Evolutionary conservation across 495 filamentous ascomycete genomes (phyloP).

Genomic region (Glarea lozoyensis): DNA sequence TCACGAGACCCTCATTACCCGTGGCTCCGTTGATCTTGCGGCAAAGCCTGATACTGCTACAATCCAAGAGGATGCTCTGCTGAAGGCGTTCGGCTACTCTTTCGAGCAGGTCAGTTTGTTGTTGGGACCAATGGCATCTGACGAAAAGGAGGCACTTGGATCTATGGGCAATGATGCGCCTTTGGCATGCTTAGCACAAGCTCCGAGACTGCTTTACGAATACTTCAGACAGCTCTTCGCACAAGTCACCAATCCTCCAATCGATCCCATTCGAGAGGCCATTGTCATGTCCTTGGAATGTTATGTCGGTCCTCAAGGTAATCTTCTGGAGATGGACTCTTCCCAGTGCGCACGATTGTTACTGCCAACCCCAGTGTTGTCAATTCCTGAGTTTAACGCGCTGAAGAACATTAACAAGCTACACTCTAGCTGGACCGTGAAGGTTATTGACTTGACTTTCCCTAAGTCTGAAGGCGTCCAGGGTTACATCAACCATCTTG

Average conservation of each 20-base stretch:
- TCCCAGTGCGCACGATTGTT: constrained; percentile 82
- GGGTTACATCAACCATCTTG: constrained; percentile 84
- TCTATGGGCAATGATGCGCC: constrained; percentile 99
- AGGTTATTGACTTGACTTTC: constrained; percentile 94
- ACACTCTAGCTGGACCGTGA: constrained; percentile 80
- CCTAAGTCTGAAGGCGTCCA: constrained; percentile 76
- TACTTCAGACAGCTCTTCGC: constrained; percentile 99
- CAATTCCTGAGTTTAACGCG: constrained; percentile 85
- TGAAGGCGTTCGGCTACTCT: constrained; percentile 91
- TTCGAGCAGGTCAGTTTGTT: constrained; percentile 94
- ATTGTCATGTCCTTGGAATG: constrained; percentile 99
- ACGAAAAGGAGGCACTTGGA: constrained; percentile 97
- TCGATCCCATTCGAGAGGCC: constrained; percentile 96
- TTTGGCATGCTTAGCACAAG: constrained; percentile 80
- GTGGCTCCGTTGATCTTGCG: constrained; percentile 43
- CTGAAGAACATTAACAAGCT: constrained; percentile 69
- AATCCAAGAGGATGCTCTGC: constrained; percentile 75
- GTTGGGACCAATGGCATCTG: constrained; percentile 93
- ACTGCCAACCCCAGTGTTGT: constrained; percentile 84
- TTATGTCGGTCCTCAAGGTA: constrained; percentile 96
- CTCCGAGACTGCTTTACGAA: constrained; percentile 88
- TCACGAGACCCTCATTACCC: constrained; percentile 41
- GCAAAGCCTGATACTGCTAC: constrained; percentile 59
- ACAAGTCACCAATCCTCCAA: constrained; percentile 97
- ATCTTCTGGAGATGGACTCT: constrained; percentile 89